Evolutionary conservation across 2,329 filamentous ascomycete genomes (phyloP), one percentile per base, ranked within the genome.

Genomic region (Fusarium lateritium): DNA sequence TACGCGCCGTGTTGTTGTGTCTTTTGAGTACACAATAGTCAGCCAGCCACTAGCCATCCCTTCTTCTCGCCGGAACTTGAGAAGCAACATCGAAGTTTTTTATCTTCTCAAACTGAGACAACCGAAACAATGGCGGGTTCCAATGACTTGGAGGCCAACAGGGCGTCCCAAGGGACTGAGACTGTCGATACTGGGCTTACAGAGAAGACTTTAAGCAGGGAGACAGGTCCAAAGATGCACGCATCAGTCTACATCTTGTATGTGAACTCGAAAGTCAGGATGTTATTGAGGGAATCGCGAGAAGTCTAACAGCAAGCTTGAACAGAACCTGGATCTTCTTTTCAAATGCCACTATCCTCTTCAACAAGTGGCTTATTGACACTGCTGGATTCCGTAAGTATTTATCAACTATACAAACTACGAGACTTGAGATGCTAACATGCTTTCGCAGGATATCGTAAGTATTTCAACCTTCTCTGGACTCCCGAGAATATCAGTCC

Each of bases 301-400:
- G 9, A 26, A 39, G 4, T 44, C 70, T 73, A 64, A 72, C 54
- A 26, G 36, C n/a, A 38, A 11, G 38, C 38, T 54, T 53, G 43
- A 10, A 10, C 28, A 87, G 85, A 56, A 87, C 88, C 76, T 97
- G 94, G 93, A 97, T 97, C 72, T 85, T 93, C 71, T 88, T 96
- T 77, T 96, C 92, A 74, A 95, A 93, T 70, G 85, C 88, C 74
- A 94, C 94, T 65, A 97, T 97, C 76, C 83, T 97, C 65, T 97
- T 97, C 86, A 97, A 97, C 85, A 97, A 97, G 83, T 94, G 92
- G 88, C 88, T 97, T 50, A 86, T 97, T 62, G 89, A 93, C 76
- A 89, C 88, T 66, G 87, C 87, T 75, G 87, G 91, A 59, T 95
- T 95, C 80, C 86, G 91, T 93, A 83, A 84, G 91, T 85, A 28